Percentiles rank a stretch among this genome's conserved stretches.
Evolutionary conservation across 2,329 filamentous ascomycete genomes (phyloP).

Genomic region (Aspergillus sp.): DNA sequence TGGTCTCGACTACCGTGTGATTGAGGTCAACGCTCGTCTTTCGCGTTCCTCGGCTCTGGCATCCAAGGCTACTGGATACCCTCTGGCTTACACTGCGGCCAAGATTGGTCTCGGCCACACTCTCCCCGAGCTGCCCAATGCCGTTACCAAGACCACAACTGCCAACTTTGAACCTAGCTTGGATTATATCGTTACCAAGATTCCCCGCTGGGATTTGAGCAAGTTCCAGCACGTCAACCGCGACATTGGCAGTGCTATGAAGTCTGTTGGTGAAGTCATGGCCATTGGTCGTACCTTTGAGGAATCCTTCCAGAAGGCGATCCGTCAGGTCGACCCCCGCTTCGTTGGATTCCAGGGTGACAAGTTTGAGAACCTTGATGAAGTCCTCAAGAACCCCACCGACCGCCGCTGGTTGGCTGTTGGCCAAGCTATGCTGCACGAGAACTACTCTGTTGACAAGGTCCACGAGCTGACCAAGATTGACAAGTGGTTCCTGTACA

Average conservation of each 20-base stretch:
- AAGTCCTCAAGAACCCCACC: slow-evolving; percentile 86
- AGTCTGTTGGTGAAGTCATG: slow-evolving; percentile 99
- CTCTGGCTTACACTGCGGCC: slow-evolving; percentile 93
- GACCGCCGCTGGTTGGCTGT: slow-evolving; percentile 97
- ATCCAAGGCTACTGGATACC: slow-evolving; percentile 97
- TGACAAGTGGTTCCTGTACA: slow-evolving; percentile 99
- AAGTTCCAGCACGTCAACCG: slow-evolving; percentile 99
- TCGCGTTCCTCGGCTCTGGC: slow-evolving; percentile 96
- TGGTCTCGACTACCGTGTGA: slow-evolving; percentile 96
- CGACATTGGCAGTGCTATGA: slow-evolving; percentile 97
- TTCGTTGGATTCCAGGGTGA: slow-evolving; percentile 94
- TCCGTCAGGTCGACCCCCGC: slow-evolving; percentile 91
- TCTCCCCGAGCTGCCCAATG: slow-evolving; percentile 93
- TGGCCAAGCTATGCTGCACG: slow-evolving; percentile 96
- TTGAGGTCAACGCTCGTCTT: slow-evolving; percentile 98
- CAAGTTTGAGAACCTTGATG: slow-evolving; percentile 90
- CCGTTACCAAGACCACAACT: slow-evolving; percentile 97
- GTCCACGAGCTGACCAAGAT: slow-evolving; percentile 97
- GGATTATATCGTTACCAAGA: slow-evolving; percentile 98
- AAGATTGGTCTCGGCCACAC: slow-evolving; percentile 98
- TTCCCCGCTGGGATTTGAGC: slow-evolving; percentile 95
- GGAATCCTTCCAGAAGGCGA: slow-evolving; percentile 98
- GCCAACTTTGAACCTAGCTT: slow-evolving; percentile 98
- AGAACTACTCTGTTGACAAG: slow-evolving; percentile 89
- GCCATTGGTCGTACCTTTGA: slow-evolving; percentile 98